These are phyloP conservation scores for Mycena crocata DNA, from an alignment of 768 basidiomycete genomes.

Conservation along the genomic window DNA sequence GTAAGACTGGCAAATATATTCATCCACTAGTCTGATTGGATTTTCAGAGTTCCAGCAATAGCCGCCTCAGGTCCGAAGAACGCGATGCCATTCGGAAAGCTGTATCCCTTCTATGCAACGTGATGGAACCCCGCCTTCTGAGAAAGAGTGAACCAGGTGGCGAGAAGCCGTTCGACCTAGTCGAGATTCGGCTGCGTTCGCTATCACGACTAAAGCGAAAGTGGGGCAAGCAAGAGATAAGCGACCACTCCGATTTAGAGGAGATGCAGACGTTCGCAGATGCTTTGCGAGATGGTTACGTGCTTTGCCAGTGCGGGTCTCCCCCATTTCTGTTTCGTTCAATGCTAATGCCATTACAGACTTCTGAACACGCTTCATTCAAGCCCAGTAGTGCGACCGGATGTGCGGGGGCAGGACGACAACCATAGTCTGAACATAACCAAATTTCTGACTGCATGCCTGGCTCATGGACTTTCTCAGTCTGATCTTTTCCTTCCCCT, in stretches of 20 bases:
- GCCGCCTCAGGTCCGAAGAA: constrained; percentile 4
- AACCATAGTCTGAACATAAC: constrained; percentile 57
- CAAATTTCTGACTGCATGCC: constrained; percentile 63
- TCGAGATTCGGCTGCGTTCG: constrained; percentile 35
- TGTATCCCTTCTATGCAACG: constrained; percentile 29
- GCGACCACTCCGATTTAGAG: constrained; percentile 24
- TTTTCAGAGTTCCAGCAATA: neutral
- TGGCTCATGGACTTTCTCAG: constrained; percentile 53
- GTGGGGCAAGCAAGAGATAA: constrained; percentile 25
- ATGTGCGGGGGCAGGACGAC: constrained; percentile 62
- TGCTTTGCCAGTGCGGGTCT: constrained; percentile 72
- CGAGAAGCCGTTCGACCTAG: constrained; percentile 35
- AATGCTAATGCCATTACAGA: constrained; percentile 42
- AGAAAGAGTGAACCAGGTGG: constrained; percentile 37
- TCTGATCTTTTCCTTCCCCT: constrained; percentile 60
- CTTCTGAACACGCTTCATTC: constrained; percentile 68
- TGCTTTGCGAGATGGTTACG: constrained; percentile 69
- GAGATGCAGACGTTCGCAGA: constrained; percentile 56
- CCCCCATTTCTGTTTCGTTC: neutral
- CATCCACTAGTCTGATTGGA: neutral
- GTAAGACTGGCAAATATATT: neutral
- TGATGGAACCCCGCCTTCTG: constrained; percentile 36
- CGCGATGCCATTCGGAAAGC: constrained; percentile 30
- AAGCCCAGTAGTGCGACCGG: constrained; percentile 55
- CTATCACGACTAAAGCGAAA: constrained; percentile 25